Conservation (phyloP, 2,329 filamentous ascomycete species). For the Epichloe sp. region DNA sequence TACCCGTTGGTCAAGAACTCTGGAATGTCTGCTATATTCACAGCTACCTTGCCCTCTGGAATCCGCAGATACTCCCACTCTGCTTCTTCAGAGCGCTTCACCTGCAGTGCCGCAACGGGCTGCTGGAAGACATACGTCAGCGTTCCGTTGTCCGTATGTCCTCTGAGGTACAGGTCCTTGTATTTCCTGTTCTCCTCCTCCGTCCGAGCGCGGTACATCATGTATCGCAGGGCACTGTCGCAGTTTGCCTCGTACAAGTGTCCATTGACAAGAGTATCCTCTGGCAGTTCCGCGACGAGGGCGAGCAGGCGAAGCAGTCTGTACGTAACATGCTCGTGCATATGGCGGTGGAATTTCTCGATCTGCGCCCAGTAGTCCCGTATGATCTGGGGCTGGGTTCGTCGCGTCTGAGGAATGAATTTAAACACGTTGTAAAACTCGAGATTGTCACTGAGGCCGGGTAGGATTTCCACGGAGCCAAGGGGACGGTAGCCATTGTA, state of each 20-base stretch:
- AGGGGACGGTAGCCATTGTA: slow-evolving; percentile 44
- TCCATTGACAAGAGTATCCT: slow-evolving; percentile 38
- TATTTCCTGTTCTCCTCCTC: slow-evolving; percentile 27
- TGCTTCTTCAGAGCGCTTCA: slow-evolving; percentile 12
- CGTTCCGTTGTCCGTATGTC: slow-evolving; percentile 42
- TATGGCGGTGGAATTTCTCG: slow-evolving; percentile 21
- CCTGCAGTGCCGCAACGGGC: slow-evolving; percentile 42
- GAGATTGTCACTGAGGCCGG: slow-evolving; percentile 23
- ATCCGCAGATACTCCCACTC: slow-evolving; percentile 4
- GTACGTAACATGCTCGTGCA: slow-evolving; percentile 19
- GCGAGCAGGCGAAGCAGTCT: slow-evolving; percentile 24
- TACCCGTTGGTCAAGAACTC: slow-evolving; percentile 3
- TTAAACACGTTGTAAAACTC: slow-evolving; percentile 29
- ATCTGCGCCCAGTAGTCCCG: slow-evolving; percentile 17
- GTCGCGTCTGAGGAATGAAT: slow-evolving; percentile 21
- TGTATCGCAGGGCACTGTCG: slow-evolving; percentile 46
- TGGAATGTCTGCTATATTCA: slow-evolving; percentile 2
- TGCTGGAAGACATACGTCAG: slow-evolving; percentile 45
- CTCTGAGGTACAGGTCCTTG: slow-evolving; percentile 23
- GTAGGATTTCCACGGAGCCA: slow-evolving; percentile 22
- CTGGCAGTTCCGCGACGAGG: slow-evolving; percentile 42
- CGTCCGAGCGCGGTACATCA: slow-evolving; percentile 40
- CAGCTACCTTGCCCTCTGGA: slow-evolving; percentile 3
- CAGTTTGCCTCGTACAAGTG: slow-evolving; percentile 41
- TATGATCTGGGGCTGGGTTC: slow-evolving; percentile 21